Evolutionary conservation across 225 moss, liverwort and hornwort genomes (phyloP).

Genomic region (Bryoerythrophyllum caledonicum): DNA sequence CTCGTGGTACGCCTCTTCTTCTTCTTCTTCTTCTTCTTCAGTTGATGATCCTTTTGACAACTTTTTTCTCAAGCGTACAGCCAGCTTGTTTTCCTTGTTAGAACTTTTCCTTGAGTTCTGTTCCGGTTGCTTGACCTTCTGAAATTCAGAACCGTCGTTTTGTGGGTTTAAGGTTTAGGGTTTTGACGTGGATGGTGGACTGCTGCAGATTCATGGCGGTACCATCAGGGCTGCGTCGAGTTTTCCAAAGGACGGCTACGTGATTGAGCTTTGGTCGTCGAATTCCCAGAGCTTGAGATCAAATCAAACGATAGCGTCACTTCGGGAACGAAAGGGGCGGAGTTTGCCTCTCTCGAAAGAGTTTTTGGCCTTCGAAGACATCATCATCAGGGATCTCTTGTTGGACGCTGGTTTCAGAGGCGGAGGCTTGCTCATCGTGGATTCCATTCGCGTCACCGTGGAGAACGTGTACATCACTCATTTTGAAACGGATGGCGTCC

Average conservation of each 20-base stretch:
- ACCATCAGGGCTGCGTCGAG: conserved; percentile 62
- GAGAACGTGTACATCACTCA: conserved; percentile 65
- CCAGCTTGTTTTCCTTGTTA: neutral
- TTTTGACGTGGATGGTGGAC: neutral
- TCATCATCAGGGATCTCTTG: conserved; percentile 60
- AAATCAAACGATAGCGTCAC: conserved; percentile 60
- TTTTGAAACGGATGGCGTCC: conserved; percentile 65
- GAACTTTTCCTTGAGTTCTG: neutral
- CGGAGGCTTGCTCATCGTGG: conserved; percentile 74
- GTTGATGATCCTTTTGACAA: neutral
- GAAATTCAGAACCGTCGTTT: neutral
- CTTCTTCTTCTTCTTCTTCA: neutral
- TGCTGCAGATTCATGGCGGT: conserved; percentile 77
- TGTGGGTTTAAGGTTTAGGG: conserved; percentile 7
- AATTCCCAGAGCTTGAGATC: conserved; percentile 56
- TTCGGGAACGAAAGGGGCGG: conserved; percentile 50
- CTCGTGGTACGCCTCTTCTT: conserved; percentile 51
- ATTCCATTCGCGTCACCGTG: conserved; percentile 64
- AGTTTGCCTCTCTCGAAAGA: conserved; percentile 56
- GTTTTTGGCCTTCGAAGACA: conserved; percentile 66
- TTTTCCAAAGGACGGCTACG: conserved; percentile 64
- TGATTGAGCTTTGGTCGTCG: conserved; percentile 79
- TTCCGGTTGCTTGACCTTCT: neutral
- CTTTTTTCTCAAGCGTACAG: neutral
- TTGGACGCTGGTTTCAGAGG: conserved; percentile 71